Evolutionary conservation across 2,329 filamentous ascomycete genomes (phyloP), one percentile per base, ranked within the genome.

Genomic region (Colletotrichum nymphaeae): DNA sequence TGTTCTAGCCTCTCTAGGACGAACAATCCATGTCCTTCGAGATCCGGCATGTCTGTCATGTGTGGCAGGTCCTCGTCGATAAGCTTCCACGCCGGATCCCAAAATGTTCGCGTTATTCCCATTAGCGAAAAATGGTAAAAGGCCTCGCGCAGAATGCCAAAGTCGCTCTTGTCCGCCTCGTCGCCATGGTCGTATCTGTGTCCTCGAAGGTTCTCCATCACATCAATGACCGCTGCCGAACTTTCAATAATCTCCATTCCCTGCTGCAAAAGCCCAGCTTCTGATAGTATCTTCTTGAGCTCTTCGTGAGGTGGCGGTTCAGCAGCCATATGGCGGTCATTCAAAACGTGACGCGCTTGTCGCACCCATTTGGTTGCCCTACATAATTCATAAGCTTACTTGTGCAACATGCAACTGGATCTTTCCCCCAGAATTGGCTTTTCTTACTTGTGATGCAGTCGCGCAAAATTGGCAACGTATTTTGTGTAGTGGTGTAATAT

Each of bases 1-100:
- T 62, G 70, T 22, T 69, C 67, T n/a, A 73, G 24, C 9, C 60
- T 60, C 56, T 70, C 70, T 6, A 69, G 55, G 16, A 62, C 35
- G 24, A 70, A 32, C 4, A 57, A 14, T 6, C 32, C 60, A 28
- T 65, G 49, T 6, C 60, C 56, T 28, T 73, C 70, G 9, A 65
- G 46, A 11, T 73, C 37, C 14, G 46, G 26, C 60, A 70, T 30
- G 12, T 65, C 35, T 19, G 22, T 24, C 22, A 66, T 37, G 22
- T n/a, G 24, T 16, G 70, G 70, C 55, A 73, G 32, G 35, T 65
- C 35, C 19, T 65, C 46, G 35, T 65, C 70, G 12, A 73, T 22
- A 12, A 73, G 67, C 11, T 62, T 70, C 70, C 70, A 73, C 1
- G 57, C 42, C 1, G 70, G 67, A 22, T 70, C 70, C 46, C 55